A percentile compares a stretch with the other conserved stretches of the same genome.
Evolutionary conservation across 345 rosid species (phyloP).

Genomic region (Eucalyptus melliodora): DNA sequence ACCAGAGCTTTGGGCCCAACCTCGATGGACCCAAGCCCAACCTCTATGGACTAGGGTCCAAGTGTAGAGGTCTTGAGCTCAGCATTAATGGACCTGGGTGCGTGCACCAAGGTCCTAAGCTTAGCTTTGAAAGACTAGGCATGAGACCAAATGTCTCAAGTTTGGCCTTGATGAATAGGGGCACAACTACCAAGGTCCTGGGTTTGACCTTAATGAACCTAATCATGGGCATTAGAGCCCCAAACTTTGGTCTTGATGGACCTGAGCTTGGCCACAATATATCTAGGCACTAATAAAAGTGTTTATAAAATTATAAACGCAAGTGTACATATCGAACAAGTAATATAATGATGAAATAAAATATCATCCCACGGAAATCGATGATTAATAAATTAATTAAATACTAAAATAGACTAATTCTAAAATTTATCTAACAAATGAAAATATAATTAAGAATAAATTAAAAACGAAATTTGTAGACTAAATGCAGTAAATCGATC

Average conservation of each 20-base stretch:
- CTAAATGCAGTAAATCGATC: no score
- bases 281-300: background rate
- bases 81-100: fast-evolving
- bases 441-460: no score
- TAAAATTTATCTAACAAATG: no score
- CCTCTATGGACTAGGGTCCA: background rate
- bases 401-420: no score
- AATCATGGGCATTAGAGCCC: fast-evolving
- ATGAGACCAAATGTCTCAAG: background rate
- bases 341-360: no score
- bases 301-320: no score
- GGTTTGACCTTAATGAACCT: background rate
- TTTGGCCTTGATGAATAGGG: fast-evolving
- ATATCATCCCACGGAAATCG: no score
- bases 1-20: fast-evolving
- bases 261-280: fast-evolving
- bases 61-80: fast-evolving
- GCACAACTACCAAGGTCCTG: fast-evolving
- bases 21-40: background rate
- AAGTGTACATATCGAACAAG: no score
- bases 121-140: background rate
- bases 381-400: no score
- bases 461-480: no score
- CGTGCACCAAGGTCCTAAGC: fast-evolving
- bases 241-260: background rate